A percentile compares a stretch with the other conserved stretches of the same genome.
These are phyloP conservation scores for Paxillus ammoniavirescens DNA, from an alignment of 768 basidiomycete species.

Conservation along the genomic window DNA sequence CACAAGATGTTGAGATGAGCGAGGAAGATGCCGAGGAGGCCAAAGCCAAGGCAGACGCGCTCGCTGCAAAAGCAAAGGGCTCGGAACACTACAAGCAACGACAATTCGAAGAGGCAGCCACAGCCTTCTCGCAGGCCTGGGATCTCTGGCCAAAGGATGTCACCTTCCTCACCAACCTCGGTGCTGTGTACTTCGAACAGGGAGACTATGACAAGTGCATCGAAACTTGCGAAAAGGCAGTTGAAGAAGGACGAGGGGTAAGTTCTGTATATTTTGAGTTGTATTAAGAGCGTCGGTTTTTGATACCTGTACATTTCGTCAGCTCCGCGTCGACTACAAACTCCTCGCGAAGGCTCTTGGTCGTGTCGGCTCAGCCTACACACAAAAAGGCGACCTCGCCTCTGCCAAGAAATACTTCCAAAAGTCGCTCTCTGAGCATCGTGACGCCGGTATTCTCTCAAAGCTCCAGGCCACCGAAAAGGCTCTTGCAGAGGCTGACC, in stretches of 20 bases:
- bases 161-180: slow-evolving; percentile 87
- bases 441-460: slow-evolving; percentile 87
- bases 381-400: slow-evolving; percentile 70
- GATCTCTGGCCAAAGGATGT: slow-evolving; percentile 91
- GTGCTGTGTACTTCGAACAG: slow-evolving; percentile 92
- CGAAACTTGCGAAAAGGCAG: slow-evolving; percentile 92
- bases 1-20: slow-evolving; percentile 64
- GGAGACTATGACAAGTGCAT: slow-evolving; percentile 90
- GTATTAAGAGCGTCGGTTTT: background rate
- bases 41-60: slow-evolving; percentile 72
- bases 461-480: slow-evolving; percentile 88
- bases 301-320: slow-evolving; percentile 1
- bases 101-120: slow-evolving; percentile 73
- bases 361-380: slow-evolving; percentile 82
- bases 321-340: slow-evolving; percentile 93
- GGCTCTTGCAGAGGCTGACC: slow-evolving; percentile 72
- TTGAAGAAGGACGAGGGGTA: slow-evolving; percentile 87
- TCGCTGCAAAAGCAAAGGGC: slow-evolving; percentile 77
- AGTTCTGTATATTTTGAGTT: slow-evolving; percentile 15
- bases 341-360: slow-evolving; percentile 93
- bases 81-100: slow-evolving; percentile 83
- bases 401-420: slow-evolving; percentile 89
- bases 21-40: slow-evolving; percentile 70
- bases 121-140: slow-evolving; percentile 85
- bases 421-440: slow-evolving; percentile 94